Evolutionary conservation across 176 grass and related monocot genomes (phyloP), one percentile per base, ranked within the genome.

Genomic region (Miscanthus lutarioriparius): DNA sequence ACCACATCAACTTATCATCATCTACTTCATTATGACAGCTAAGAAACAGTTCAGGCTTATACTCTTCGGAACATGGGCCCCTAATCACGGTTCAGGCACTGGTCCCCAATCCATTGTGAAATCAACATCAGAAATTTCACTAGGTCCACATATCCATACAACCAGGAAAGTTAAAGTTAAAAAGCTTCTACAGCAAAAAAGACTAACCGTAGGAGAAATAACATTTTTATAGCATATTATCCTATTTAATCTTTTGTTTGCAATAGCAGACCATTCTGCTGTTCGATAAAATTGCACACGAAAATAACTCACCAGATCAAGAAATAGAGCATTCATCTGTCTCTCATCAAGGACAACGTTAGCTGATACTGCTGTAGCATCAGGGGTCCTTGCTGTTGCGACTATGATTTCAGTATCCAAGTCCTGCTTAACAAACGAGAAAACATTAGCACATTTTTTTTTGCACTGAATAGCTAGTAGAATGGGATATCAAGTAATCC

Each of bases 261-360:
- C 5, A 47, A 15, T 68, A 73, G 26, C 78, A 67, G 3, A 43
- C 36, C 51, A 72, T 39, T 41, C 1, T 35, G 9, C 44, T 77
- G 15, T 26, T 73, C 32, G 23, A 45, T 1, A 78, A 54, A 78
- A 67, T 58, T 28, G 19, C 7, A 72, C 13, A 86, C 70, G 72
- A 30, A 86, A 74, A 53, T 22, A 64, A 64, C 92, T 91, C 72
- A 95, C 96, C 91, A 98, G 81, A 77, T 98, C 93, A 71, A 98
- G 93, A 84, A 98, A 98, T 36, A 98, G 71, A 78, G 96, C 96
- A 89, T 98, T 98, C 96, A 97, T 97, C 77, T 95, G 92, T 75
- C 89, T 85, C 72, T 97, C 91, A 9, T 97, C 95, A 28, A 91
- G 43, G 80, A 97, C 85, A 78, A 97, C 87, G 76, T 95, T 98